Base-by-base conservation (phyloP, 441 rosid genomes). In the Euphorbia celastroides region DNA sequence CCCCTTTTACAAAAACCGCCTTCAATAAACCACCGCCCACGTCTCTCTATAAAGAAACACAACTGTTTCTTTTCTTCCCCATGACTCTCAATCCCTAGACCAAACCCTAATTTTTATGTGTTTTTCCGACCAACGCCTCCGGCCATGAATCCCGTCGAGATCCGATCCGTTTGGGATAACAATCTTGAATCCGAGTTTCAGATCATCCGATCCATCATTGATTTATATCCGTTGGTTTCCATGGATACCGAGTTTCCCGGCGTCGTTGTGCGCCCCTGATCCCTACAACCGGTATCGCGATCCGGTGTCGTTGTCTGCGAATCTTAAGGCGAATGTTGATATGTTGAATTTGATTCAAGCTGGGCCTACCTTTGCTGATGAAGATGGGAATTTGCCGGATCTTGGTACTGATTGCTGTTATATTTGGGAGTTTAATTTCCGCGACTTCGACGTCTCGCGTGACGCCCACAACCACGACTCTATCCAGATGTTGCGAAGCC, bases 191-290 rank as follows among this genome's bases (percentile, higher is more conserved):
- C 11, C 25, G 90, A 87, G 64, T 73, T 85, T 57, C 7, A 12
- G 41, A 32, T 81, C 57, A 87, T 87, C 70, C 65, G 80, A 32
- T 71, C 81, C 19, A 31, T 73, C n/a, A 60, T 85, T 46, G 87
- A 83, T 27, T 20, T 9, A 1, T 83, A 51, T 52, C 83, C 87
- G 27, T 36, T 85, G 20, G 76, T 87, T 26, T 74, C 90, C 1
- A 83, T 87, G 88, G 93, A 87, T 65, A 87, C 85, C 16, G 88
- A 85, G 79, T 87, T 87, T 56, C 93, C 90, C 3, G 87, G 90
- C 17, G 57, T 84, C 27, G 86, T 85, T 0, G 69, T 79, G 31
- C 82, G 84, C 13, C 65, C 81, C 1, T 3, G 76, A 73, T 16
- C 50, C 64, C 7, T 48, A 34, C n/a, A 55, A 55, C 51, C 74